Percentiles rank a stretch among this genome's conserved stretches.
Conservation (phyloP, 2,329 filamentous ascomycete genomes). For the Colletotrichum magnum region DNA sequence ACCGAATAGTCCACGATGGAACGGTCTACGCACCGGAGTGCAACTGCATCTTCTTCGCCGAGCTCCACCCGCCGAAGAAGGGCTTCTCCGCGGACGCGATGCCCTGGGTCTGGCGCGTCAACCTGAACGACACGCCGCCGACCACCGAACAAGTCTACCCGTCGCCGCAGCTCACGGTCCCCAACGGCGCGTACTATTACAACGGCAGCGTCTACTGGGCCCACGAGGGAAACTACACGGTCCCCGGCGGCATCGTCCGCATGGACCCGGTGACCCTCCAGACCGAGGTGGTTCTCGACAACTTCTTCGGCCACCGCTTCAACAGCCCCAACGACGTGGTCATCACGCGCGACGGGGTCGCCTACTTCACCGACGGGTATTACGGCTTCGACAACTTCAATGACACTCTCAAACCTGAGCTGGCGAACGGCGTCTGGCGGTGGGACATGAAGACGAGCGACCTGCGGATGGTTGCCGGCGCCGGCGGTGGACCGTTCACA, state of each 20-base stretch:
- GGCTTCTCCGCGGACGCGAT: conserved; percentile 39
- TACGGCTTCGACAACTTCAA: conserved; percentile 43
- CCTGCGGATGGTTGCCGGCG: conserved; percentile 38
- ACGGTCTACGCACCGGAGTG: conserved; percentile 41
- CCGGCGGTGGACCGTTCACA: conserved; percentile 40
- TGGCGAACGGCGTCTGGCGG: conserved; percentile 41
- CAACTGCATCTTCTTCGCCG: conserved; percentile 41
- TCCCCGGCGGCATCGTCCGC: conserved; percentile 34
- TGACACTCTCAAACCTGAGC: conserved; percentile 40
- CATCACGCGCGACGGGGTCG: conserved; percentile 36
- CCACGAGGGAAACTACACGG: conserved; percentile 40
- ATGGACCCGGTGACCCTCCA: conserved; percentile 36
- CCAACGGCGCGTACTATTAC: conserved; percentile 42
- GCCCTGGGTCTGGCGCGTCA: conserved; percentile 39
- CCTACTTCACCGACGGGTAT: conserved; percentile 42
- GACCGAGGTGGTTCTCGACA: conserved; percentile 39
- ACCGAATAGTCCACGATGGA: conserved; percentile 38
- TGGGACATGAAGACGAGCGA: conserved; percentile 38
- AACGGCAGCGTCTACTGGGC: conserved; percentile 41
- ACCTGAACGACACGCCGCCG: conserved; percentile 29
- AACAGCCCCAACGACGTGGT: conserved; percentile 43
- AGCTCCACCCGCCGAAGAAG: conserved; percentile 37
- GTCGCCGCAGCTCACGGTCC: conserved; percentile 37
- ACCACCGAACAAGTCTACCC: conserved; percentile 41
- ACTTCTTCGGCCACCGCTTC: conserved; percentile 41